Base-by-base conservation (phyloP, 1,284 basidiomycete genomes). In the Calocybe gambosa region DNA sequence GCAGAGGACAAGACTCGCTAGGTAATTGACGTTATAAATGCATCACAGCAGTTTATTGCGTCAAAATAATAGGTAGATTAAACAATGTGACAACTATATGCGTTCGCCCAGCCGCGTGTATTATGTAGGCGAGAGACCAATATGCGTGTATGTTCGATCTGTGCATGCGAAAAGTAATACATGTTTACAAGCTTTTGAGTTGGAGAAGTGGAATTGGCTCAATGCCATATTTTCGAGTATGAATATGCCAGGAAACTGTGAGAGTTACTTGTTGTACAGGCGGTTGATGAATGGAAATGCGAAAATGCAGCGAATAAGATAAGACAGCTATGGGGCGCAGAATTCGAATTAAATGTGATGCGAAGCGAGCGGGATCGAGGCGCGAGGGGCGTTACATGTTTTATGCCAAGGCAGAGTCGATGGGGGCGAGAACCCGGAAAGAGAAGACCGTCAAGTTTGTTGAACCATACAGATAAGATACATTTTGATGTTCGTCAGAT, bases 1-100 rank as follows among this genome's bases (percentile, higher is more conserved):
- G 82, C 86, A 2, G 91, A 94, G 65, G 86, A 89, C 59, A 83
- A 82, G 64, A 58, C 63, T n/a, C 73, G 80, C 53, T 80, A 55
- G 25, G 16, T 7, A 41, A n/a, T n/a, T 20, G 42, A 40, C 41
- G 28, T 38, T 23, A 45, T 25, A 2, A 19, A 45, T 10, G 45
- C 36, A 33, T 29, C 37, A 39, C 33, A 20, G 23, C 31, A 12
- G 25, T 28, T 18, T 20, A 18, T 12, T 28, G 13, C 12, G 12
- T 18, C 8, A 4, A 34, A 34, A 34, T 34, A 34, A 34, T 34
- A 16, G 13, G 31, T 34, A 34, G 15, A 34, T 15, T 15, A 15
- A 34, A 34, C 15, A 34, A 34, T 34, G 15, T 33, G 15, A 25
- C 25, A 40, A 20, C 23, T 39, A 28, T 39, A 39, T 42, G 40